A percentile compares a stretch with the other conserved stretches of the same genome.
These are phyloP conservation scores for Cymbopogon flexuosus DNA, from an alignment of 202 grass and related monocot species.

Conservation along the genomic window DNA sequence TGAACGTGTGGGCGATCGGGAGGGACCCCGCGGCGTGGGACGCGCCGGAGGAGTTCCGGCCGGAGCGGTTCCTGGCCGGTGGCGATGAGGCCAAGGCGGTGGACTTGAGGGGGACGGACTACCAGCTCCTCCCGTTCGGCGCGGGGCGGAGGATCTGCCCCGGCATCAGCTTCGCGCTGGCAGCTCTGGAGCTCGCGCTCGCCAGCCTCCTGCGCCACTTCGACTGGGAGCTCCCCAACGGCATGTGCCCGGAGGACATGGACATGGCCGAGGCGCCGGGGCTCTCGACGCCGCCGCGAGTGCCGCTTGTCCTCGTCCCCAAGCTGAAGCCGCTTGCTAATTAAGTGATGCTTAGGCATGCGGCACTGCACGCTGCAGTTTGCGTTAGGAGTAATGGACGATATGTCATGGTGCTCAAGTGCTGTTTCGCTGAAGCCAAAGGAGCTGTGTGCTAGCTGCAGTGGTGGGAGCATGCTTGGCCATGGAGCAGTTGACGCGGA, in stretches of 20 bases:
- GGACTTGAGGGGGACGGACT: background rate
- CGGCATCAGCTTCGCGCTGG: background rate
- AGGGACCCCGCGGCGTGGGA: conserved; percentile 54
- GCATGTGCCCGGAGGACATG: background rate
- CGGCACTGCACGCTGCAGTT: background rate
- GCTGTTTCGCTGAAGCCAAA: too few relatives aligned
- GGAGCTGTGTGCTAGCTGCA: too few relatives aligned
- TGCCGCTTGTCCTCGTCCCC: background rate
- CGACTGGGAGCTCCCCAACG: background rate
- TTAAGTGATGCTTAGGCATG: background rate
- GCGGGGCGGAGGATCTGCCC: background rate
- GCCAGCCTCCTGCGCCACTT: conserved; percentile 4
- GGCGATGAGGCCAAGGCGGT: background rate
- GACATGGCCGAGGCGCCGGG: conserved; percentile 11
- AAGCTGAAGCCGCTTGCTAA: background rate
- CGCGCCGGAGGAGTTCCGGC: conserved; percentile 52
- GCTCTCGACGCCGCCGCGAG: background rate
- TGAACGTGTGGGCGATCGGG: conserved; percentile 63
- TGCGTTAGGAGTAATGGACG: background rate
- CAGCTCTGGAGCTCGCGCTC: background rate
- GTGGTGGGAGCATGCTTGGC: too few relatives aligned
- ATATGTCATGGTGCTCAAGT: background rate
- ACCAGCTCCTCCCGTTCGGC: conserved; percentile 5
- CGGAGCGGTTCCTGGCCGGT: conserved; percentile 46
- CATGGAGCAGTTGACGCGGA: too few relatives aligned